phyloP scores from a whole-genome alignment of 495 filamentous ascomycete species.

The Neurospora sp. region DNA sequence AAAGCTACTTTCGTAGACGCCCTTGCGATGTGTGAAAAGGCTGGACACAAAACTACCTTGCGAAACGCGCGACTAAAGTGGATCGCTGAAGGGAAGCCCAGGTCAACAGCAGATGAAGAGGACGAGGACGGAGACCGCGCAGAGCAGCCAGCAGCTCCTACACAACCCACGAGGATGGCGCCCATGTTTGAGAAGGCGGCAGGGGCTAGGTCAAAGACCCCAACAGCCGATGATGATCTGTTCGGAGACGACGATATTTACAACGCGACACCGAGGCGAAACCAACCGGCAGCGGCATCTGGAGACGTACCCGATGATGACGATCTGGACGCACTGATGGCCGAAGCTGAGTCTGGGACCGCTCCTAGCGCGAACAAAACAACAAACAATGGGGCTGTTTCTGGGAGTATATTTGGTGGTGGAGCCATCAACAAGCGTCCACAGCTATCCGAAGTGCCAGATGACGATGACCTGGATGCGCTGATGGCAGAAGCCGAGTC shows the following conservation, averaged over 20 bases:
- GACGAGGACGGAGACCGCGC: constrained; percentile 28
- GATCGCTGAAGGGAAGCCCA: constrained; percentile 68
- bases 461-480: constrained; percentile 44
- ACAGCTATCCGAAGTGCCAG: constrained; percentile 16
- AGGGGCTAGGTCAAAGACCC: constrained; percentile 17
- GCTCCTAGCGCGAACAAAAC: not conserved
- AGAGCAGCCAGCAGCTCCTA: constrained; percentile 10
- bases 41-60: constrained; percentile 76
- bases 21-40: constrained; percentile 83
- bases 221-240: constrained; percentile 20
- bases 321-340: constrained; percentile 42
- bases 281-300: not conserved
- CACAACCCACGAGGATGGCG: constrained; percentile 30
- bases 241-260: constrained; percentile 35
- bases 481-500: constrained; percentile 40
- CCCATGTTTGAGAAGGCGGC: constrained; percentile 36
- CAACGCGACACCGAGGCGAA: constrained; percentile 25
- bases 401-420: constrained; percentile 26
- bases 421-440: constrained; percentile 1
- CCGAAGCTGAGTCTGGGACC: constrained; percentile 29
- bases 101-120: constrained; percentile 41
- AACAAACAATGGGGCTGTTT: not conserved
- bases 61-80: constrained; percentile 55
- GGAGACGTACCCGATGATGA: constrained; percentile 35
- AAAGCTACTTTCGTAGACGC: constrained; percentile 91